Evolutionary conservation across 768 basidiomycete genomes (phyloP), one percentile per base, ranked within the genome.

Genomic region (Termitomyces sp.): DNA sequence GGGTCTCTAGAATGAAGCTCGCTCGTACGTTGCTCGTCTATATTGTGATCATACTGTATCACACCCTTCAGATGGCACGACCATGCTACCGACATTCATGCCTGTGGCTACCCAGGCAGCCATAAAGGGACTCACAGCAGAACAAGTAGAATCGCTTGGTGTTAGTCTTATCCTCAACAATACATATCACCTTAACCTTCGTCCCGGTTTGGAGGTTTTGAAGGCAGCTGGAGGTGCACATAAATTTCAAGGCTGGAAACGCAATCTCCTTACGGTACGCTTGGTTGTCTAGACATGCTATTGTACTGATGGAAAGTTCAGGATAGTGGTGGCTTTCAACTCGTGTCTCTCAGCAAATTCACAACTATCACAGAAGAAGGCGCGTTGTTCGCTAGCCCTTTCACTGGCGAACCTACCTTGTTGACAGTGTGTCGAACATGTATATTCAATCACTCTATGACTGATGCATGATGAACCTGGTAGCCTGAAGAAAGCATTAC

Each of bases 51-150:
- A 59, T 35, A 52, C 40, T 58, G 15, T 48, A 57, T 9, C 36
- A 49, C 20, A 11, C 16, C 18, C 6, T 65, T 24, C 63, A 92
- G 91, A 94, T 76, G 92, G 91, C 9, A 76, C 82, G 42, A 94
- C 92, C 2, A 85, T 89, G 80, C 77, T 94, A 20, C 93, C 93
- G 2, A 92, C 93, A 0, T 96, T 96, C 68, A 96, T 95, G 94
- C 94, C 93, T 3, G 92, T 95, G 9, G 93, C 92, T 3, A 96
- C 94, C 4, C 94, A 96, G 70, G 92, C 90, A 18, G 90, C 93
- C 7, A 92, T 96, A 69, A 96, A 96, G 74, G 92, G 93, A 4
- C 75, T 96, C n/a, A 93, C 92, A 6, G 75, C 91, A 20, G 89
- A 91, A 61, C 91, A 95, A 74, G 86, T 91, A 42, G 91, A 94